Evolutionary conservation across 2,329 filamentous ascomycete genomes (phyloP).

Genomic region (Madurella mycetomatis): DNA sequence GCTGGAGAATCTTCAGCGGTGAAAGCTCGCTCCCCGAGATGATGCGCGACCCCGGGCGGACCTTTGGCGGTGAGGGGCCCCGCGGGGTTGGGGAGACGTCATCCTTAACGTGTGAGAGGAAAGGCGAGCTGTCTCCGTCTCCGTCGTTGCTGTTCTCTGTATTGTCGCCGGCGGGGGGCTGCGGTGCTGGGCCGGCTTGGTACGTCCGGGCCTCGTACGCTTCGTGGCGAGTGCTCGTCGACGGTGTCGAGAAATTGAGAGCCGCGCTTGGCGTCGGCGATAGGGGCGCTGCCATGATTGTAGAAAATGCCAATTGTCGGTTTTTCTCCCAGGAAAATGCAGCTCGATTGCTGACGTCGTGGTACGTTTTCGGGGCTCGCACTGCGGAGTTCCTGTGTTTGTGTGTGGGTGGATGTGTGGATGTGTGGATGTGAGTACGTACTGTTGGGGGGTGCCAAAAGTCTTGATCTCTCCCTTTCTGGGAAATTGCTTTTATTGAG

Average conservation of each 20-base stretch:
- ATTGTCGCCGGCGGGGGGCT: constrained; percentile 16
- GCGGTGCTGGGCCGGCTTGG: constrained; percentile 11
- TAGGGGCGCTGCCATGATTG: constrained; percentile 39
- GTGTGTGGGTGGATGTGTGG: too few species aligned
- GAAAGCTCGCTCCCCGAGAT: constrained; percentile 55
- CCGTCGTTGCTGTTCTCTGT: constrained; percentile 22
- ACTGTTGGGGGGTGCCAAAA: not conserved
- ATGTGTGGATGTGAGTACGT: too few species aligned
- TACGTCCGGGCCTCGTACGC: constrained; percentile 34
- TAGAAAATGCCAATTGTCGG: not conserved
- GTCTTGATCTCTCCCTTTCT: constrained; percentile 8
- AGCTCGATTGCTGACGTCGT: constrained; percentile 3
- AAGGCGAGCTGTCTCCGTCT: constrained; percentile 29
- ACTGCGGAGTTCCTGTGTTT: too few species aligned
- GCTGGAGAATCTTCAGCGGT: constrained; percentile 52
- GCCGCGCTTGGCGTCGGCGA: constrained; percentile 36
- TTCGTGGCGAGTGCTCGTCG: constrained; percentile 29
- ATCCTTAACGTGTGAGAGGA: constrained; percentile 33
- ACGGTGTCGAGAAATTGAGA: constrained; percentile 36
- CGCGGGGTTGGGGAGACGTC: constrained; percentile 41
- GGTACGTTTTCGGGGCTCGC: not conserved
- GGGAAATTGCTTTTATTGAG: constrained; percentile 20
- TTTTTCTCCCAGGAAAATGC: not conserved
- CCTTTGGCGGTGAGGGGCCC: constrained; percentile 42
- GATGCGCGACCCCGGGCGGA: constrained; percentile 49